These are phyloP conservation scores for Euclidium syriacum DNA, from an alignment of 345 rosid species.

Conservation along the genomic window DNA sequence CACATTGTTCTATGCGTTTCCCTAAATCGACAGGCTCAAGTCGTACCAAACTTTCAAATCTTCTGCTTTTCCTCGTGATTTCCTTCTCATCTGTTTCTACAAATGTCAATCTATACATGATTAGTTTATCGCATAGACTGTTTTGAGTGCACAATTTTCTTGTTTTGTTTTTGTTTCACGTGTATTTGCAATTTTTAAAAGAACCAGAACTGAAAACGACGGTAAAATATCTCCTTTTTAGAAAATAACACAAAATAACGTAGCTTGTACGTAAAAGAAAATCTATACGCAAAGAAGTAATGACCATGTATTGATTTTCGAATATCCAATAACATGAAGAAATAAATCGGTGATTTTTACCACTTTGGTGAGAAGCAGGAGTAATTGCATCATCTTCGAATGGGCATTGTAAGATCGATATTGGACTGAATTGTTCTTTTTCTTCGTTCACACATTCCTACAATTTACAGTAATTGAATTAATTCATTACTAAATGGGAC, in stretches of 20 bases:
- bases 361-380: not conserved
- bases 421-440: conserved; percentile 78
- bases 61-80: conserved; percentile 27
- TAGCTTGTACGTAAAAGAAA: no score
- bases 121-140: no score
- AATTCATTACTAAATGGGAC: not conserved
- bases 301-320: not conserved
- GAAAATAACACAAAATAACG: no score
- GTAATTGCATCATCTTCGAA: conserved; percentile 24
- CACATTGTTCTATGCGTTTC: conserved; percentile 39
- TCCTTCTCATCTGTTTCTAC: conserved; percentile 37
- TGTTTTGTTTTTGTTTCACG: no score
- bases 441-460: conserved; percentile 56
- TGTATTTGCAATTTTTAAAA: no score
- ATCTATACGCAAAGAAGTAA: not conserved
- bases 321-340: not conserved
- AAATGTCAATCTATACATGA: not conserved
- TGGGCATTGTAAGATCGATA: conserved; percentile 70
- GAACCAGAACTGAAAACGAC: no score
- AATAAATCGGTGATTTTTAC: conserved; percentile 9
- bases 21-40: conserved; percentile 59
- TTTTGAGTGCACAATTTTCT: no score
- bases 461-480: not conserved
- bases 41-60: conserved; percentile 38
- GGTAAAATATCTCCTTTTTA: no score